A percentile compares a stretch with the other conserved stretches of the same genome.
phyloP scores from a whole-genome alignment of 73 alveolate genomes.

The Durusdinium trenchii region DNA sequence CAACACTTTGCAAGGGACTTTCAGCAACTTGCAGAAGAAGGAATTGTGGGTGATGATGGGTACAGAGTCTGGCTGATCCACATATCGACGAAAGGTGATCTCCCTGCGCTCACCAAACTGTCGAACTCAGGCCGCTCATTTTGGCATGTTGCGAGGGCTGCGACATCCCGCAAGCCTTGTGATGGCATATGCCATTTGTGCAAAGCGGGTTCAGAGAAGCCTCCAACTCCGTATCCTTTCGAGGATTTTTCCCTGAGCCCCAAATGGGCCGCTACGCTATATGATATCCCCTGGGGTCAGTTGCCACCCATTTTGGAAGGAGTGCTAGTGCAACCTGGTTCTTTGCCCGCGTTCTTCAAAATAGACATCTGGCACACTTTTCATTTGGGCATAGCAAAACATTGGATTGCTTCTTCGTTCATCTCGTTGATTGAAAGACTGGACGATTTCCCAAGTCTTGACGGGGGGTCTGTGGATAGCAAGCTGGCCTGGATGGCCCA shows the following conservation, averaged over 20 bases:
- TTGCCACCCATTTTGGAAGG: background rate
- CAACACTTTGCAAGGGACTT: background rate
- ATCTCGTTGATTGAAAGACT: background rate
- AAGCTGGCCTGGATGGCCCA: background rate
- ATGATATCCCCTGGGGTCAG: background rate
- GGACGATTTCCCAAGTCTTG: too few relatives aligned
- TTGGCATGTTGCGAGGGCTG: background rate
- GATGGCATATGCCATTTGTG: background rate
- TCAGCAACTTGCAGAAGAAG: background rate
- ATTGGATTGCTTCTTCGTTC: background rate
- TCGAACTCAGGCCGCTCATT: background rate
- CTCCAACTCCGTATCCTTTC: background rate
- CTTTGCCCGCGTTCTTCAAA: background rate
- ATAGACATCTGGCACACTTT: conserved; percentile 6
- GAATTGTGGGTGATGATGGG: background rate
- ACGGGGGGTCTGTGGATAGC: background rate
- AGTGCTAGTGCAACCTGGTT: background rate
- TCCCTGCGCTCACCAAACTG: background rate
- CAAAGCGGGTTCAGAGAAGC: background rate
- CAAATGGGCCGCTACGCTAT: background rate
- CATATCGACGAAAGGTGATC: too few relatives aligned
- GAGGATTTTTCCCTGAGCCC: conserved; percentile 1
- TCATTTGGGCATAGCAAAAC: background rate
- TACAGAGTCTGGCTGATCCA: too few relatives aligned
- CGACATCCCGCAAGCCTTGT: background rate